phyloP scores from a whole-genome alignment of 2,329 filamentous ascomycete genomes.

The Penicillium sp. region DNA sequence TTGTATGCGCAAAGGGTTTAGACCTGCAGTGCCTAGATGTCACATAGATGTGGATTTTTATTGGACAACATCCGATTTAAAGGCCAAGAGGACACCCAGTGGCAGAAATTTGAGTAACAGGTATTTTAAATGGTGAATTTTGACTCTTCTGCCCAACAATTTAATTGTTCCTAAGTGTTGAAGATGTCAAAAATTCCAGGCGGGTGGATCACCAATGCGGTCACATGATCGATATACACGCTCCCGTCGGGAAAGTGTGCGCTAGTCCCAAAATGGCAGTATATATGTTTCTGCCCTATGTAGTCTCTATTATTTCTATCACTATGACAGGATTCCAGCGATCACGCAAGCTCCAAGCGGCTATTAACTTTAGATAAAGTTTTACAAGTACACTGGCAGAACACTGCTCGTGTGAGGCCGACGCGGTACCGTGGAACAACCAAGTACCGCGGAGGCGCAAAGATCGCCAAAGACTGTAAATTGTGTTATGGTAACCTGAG shows the following conservation, averaged over 20 bases:
- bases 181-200: conserved; percentile 11
- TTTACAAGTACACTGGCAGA: not conserved
- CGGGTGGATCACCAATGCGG: not conserved
- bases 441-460: too few species aligned
- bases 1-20: not conserved
- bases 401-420: not conserved
- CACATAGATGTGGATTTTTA: conserved; percentile 2
- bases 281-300: not conserved
- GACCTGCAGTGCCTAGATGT: not conserved
- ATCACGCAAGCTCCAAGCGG: not conserved
- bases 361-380: not conserved
- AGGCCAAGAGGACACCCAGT: not conserved
- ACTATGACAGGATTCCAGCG: not conserved
- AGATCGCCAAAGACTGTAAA: not conserved
- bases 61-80: not conserved
- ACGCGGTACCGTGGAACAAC: not conserved
- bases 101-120: fast-evolving
- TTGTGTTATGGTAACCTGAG: too few species aligned
- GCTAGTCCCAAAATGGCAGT: not conserved
- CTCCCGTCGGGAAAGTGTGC: not conserved
- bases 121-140: not conserved
- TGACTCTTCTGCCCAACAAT: not conserved
- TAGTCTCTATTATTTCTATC: not conserved
- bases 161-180: not conserved
- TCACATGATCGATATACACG: conserved; percentile 5